These are phyloP conservation scores for Kazachstania martiniae DNA, from an alignment of 805 yeast species.

Conservation along the genomic window DNA sequence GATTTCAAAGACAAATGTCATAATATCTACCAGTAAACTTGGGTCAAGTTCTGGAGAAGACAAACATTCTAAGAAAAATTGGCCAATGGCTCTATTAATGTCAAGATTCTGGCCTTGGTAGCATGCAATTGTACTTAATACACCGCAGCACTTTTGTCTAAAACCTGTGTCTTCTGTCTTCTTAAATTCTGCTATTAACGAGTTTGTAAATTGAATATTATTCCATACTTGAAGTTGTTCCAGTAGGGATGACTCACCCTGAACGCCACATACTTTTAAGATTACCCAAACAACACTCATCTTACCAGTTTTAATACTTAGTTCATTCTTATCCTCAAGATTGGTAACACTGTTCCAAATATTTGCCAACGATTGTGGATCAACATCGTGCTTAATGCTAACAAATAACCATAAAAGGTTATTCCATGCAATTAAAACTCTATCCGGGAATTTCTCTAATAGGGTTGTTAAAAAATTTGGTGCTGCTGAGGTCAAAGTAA, in stretches of 20 bases:
- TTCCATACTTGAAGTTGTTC: conserved; percentile 11
- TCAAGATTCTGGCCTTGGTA: conserved; percentile 33
- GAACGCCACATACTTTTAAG: conserved; percentile 17
- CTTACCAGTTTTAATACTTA: conserved; percentile 26
- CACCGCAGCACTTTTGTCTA: conserved; percentile 32
- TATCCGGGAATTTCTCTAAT: conserved; percentile 39
- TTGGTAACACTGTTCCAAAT: conserved; percentile 11
- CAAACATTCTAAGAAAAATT: conserved; percentile 32
- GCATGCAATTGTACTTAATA: conserved; percentile 41
- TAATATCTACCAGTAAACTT: conserved; percentile 43
- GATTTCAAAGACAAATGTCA: conserved; percentile 63
- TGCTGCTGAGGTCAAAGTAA: conserved; percentile 13
- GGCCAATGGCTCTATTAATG: conserved; percentile 35
- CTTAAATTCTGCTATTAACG: conserved; percentile 13
- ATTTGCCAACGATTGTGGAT: conserved; percentile 3
- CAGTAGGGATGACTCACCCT: conserved; percentile 10
- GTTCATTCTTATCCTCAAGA: conserved; percentile 12
- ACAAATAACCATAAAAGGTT: conserved; percentile 48
- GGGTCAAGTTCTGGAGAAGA: conserved; percentile 17
- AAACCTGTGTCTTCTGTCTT: conserved; percentile 28
- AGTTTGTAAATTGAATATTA: conserved; percentile 20
- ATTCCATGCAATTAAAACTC: conserved; percentile 57
- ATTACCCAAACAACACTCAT: conserved; percentile 39
- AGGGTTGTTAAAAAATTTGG: conserved; percentile 33
- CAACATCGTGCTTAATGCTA: conserved; percentile 15